Conservation (phyloP, 2,329 filamentous ascomycete species). For the Chlorencoelia australis region DNA sequence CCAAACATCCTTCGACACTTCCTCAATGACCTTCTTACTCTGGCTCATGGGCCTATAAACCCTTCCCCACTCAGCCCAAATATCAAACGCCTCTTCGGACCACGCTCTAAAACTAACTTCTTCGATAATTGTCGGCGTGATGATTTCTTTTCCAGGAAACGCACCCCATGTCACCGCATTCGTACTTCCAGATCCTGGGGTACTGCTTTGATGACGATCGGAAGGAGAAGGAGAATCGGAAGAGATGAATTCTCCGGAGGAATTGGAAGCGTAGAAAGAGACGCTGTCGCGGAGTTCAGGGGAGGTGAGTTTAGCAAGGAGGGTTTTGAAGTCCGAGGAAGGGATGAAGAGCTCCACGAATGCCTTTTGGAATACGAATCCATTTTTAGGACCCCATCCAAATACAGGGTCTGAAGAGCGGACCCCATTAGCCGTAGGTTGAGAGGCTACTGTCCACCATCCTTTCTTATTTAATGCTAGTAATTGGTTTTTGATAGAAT, state of each 20-base stretch:
- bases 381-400: slow-evolving; percentile 86
- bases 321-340: slow-evolving; percentile 54
- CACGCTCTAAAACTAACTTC: slow-evolving; percentile 89
- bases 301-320: slow-evolving; percentile 54
- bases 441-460: slow-evolving; percentile 95
- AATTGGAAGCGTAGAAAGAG: slow-evolving; percentile 82
- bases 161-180: slow-evolving; percentile 97
- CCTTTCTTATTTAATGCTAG: slow-evolving; percentile 67
- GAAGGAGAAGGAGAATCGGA: slow-evolving; percentile 40
- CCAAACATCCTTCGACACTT: slow-evolving; percentile 63
- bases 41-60: slow-evolving; percentile 63
- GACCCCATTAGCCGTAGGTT: slow-evolving; percentile 84
- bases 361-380: slow-evolving; percentile 96
- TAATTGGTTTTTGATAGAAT: slow-evolving; percentile 67
- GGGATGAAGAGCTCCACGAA: slow-evolving; percentile 96
- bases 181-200: slow-evolving; percentile 41
- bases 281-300: slow-evolving; percentile 52
- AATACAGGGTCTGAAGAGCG: slow-evolving; percentile 68
- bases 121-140: slow-evolving; percentile 94
- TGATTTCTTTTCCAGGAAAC: slow-evolving; percentile 90
- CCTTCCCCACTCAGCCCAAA: slow-evolving; percentile 88
- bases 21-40: slow-evolving; percentile 61
- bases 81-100: slow-evolving; percentile 91
- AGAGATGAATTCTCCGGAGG: slow-evolving; percentile 65
- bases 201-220: slow-evolving; percentile 3